phyloP scores from a whole-genome alignment of 148 eudicot genomes.

The Chenopodium quinoa region DNA sequence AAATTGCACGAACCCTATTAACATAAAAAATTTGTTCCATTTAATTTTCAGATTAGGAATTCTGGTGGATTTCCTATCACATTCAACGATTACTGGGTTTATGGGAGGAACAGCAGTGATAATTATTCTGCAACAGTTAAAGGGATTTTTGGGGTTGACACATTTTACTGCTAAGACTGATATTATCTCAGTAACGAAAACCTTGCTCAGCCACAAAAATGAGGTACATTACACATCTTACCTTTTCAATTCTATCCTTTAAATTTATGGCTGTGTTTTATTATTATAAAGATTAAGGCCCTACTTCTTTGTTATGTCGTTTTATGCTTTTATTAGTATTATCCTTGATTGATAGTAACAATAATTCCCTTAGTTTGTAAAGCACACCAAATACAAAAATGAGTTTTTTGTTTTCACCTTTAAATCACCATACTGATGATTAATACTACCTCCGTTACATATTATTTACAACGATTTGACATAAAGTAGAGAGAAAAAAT shows the following conservation, averaged over 20 bases:
- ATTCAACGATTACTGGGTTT: conserved; percentile 84
- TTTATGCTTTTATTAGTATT: not conserved
- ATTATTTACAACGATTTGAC: no score
- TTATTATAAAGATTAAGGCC: not conserved
- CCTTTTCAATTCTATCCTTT: not conserved
- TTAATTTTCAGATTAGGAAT: conserved; percentile 59
- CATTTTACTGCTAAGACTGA: conserved; percentile 70
- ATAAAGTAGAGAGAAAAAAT: no score
- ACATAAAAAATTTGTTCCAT: not conserved
- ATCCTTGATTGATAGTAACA: no score
- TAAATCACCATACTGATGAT: no score
- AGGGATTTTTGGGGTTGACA: conserved; percentile 66
- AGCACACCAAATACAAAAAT: no score
- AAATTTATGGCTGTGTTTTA: not conserved
- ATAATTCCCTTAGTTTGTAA: no score
- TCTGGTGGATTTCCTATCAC: conserved; percentile 85
- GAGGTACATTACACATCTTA: conserved; percentile 48
- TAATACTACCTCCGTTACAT: no score
- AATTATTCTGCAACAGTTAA: conserved; percentile 75
- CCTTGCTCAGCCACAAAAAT: conserved; percentile 38
- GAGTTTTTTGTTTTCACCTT: no score
- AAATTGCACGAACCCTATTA: no score
- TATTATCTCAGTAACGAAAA: conserved; percentile 46
- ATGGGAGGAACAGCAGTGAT: conserved; percentile 92
- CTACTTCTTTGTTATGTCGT: not conserved